phyloP scores from a whole-genome alignment of 495 filamentous ascomycete species.

The Aeminium ludgeri region DNA sequence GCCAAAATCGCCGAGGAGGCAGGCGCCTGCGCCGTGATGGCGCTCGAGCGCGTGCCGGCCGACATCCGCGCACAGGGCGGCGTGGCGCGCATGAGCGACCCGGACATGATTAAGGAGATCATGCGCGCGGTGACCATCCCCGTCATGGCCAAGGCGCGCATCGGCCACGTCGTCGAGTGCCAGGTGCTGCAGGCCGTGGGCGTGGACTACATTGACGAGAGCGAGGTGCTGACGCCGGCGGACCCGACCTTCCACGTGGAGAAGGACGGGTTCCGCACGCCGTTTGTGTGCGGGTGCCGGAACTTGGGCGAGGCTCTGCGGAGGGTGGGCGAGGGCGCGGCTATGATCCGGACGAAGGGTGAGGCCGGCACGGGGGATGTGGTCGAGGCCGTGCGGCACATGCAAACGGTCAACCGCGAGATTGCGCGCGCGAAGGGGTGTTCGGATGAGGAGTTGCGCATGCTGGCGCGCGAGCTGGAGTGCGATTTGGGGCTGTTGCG shows the following conservation, averaged over 20 bases:
- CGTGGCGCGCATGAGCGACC: conserved; percentile 95
- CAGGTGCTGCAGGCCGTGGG: conserved; percentile 92
- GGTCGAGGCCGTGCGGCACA: conserved; percentile 91
- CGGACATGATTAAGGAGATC: conserved; percentile 87
- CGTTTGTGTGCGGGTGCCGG: conserved; percentile 94
- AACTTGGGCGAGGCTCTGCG: conserved; percentile 89
- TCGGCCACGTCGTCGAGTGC: conserved; percentile 95
- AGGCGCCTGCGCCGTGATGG: conserved; percentile 93
- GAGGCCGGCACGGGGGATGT: conserved; percentile 98
- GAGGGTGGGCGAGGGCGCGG: conserved; percentile 82
- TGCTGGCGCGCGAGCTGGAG: conserved; percentile 65
- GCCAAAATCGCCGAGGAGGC: conserved; percentile 94
- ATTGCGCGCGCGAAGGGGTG: conserved; percentile 55
- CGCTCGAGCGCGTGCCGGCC: conserved; percentile 90
- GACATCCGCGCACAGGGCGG: conserved; percentile 88
- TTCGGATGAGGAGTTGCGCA: conserved; percentile 49
- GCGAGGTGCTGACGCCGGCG: conserved; percentile 89
- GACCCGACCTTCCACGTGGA: conserved; percentile 82
- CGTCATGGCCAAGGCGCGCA: conserved; percentile 98
- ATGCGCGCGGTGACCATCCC: conserved; percentile 95
- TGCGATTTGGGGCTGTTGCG: conserved; percentile 60
- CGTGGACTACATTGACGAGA: conserved; percentile 96
- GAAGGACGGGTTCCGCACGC: conserved; percentile 65
- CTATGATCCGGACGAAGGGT: conserved; percentile 98
- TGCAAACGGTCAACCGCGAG: conserved; percentile 72